These are phyloP conservation scores for Trametes villosa DNA, from an alignment of 768 basidiomycete species.

Conservation along the genomic window DNA sequence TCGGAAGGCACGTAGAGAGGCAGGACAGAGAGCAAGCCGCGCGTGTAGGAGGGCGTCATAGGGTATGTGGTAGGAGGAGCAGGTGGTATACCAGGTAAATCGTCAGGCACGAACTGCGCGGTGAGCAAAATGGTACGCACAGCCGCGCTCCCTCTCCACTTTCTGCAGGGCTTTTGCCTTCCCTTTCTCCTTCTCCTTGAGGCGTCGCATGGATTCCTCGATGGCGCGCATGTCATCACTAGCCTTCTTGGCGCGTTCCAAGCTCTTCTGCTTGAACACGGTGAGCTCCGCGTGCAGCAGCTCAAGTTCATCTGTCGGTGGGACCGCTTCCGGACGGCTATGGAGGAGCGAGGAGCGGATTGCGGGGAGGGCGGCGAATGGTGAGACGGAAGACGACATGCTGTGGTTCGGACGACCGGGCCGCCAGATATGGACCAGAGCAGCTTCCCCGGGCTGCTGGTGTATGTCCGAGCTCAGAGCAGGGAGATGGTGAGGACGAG, in stretches of 20 bases:
- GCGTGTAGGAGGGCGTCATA: neutral
- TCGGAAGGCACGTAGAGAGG: too few species aligned
- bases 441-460: conserved; percentile 8
- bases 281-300: conserved; percentile 64
- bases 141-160: conserved; percentile 73
- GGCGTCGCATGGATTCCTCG: conserved; percentile 74
- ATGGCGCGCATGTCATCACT: conserved; percentile 74
- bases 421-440: conserved; percentile 2
- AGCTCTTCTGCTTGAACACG: conserved; percentile 52
- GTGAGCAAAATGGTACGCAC: conserved; percentile 51
- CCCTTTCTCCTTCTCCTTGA: conserved; percentile 77
- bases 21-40: neutral
- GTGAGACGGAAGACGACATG: conserved; percentile 67
- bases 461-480: neutral
- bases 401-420: conserved; percentile 23
- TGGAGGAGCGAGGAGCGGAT: conserved; percentile 66
- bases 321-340: conserved; percentile 65
- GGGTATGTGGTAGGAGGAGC: neutral
- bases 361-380: conserved; percentile 51
- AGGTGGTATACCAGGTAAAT: neutral
- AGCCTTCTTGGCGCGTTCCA: conserved; percentile 74
- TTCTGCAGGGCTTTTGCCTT: conserved; percentile 75
- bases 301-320: conserved; percentile 75
- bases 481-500: conserved; percentile 5
- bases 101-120: neutral